These are phyloP conservation scores for Ricinus communis DNA, from an alignment of 345 rosid genomes.

Conservation along the genomic window DNA sequence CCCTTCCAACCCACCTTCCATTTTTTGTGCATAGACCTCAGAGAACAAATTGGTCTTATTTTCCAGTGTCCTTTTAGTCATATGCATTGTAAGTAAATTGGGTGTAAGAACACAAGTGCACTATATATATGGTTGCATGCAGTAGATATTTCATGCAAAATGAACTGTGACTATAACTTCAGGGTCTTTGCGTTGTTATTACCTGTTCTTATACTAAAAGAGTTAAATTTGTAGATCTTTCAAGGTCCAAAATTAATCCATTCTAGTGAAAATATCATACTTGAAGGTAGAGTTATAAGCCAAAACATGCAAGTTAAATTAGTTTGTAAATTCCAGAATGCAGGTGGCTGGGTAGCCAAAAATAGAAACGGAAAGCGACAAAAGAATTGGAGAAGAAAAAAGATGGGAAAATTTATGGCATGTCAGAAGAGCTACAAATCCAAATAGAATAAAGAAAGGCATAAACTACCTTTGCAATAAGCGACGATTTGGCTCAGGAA, in stretches of 20 bases:
- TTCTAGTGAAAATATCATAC: background rate
- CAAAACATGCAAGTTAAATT: background rate
- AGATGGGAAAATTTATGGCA: background rate
- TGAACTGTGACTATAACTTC: background rate
- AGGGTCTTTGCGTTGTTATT: background rate
- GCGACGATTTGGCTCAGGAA: slow-evolving; percentile 98
- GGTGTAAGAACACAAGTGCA: background rate
- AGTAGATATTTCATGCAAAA: too few relatives aligned
- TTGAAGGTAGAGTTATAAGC: background rate
- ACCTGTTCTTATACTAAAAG: background rate
- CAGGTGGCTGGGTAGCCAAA: background rate
- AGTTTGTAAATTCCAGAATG: too few relatives aligned
- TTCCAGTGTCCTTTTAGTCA: background rate
- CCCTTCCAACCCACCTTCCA: background rate
- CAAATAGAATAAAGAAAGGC: slow-evolving; percentile 6
- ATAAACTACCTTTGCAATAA: slow-evolving; percentile 76
- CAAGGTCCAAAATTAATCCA: background rate
- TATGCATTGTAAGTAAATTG: background rate
- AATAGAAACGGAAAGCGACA: background rate
- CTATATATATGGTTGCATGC: background rate
- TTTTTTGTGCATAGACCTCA: background rate
- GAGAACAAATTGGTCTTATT: background rate
- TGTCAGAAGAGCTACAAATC: background rate
- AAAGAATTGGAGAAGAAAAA: slow-evolving; percentile 3
- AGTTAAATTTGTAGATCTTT: too few relatives aligned